Evolutionary conservation across 1,284 basidiomycete species (phyloP).

Genomic region (Cryptococcus sp.): DNA sequence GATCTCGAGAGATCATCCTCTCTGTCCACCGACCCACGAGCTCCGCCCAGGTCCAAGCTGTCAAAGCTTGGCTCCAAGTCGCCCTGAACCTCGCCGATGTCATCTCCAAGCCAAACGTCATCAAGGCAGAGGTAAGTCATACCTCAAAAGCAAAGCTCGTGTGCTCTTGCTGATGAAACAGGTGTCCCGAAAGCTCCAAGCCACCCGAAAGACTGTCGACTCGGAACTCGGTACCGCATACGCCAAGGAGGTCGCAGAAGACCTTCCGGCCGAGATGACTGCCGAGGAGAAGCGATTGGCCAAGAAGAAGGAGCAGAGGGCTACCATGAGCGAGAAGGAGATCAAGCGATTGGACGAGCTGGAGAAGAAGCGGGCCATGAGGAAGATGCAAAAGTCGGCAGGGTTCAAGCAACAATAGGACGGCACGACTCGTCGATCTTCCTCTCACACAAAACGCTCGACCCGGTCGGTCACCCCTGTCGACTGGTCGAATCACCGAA

Average conservation of each 20-base stretch:
- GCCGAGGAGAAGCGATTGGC: slow-evolving; percentile 60
- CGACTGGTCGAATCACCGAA: no score
- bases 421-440: no score
- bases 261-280: slow-evolving; percentile 52
- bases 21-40: slow-evolving; percentile 57
- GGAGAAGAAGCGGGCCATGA: slow-evolving; percentile 40
- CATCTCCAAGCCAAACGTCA: slow-evolving; percentile 50
- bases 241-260: slow-evolving; percentile 57
- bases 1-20: slow-evolving; percentile 67
- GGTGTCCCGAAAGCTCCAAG: slow-evolving; percentile 67
- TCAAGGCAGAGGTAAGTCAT: slow-evolving; percentile 60
- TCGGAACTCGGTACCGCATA: slow-evolving; percentile 39
- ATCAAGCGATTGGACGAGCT: slow-evolving; percentile 62
- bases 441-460: no score
- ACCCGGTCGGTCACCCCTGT: no score
- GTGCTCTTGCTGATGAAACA: slow-evolving; percentile 6
- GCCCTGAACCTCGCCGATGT: slow-evolving; percentile 69
- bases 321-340: slow-evolving; percentile 69
- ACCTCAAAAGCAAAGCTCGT: background rate
- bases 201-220: slow-evolving; percentile 63
- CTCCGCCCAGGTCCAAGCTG: slow-evolving; percentile 50
- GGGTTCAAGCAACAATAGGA: slow-evolving; percentile 5
- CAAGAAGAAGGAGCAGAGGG: slow-evolving; percentile 67
- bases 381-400: slow-evolving; percentile 37
- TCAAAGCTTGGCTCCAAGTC: slow-evolving; percentile 59